Conservation (phyloP, 257 asterid genomes). For the Scutellaria baicalensis region DNA sequence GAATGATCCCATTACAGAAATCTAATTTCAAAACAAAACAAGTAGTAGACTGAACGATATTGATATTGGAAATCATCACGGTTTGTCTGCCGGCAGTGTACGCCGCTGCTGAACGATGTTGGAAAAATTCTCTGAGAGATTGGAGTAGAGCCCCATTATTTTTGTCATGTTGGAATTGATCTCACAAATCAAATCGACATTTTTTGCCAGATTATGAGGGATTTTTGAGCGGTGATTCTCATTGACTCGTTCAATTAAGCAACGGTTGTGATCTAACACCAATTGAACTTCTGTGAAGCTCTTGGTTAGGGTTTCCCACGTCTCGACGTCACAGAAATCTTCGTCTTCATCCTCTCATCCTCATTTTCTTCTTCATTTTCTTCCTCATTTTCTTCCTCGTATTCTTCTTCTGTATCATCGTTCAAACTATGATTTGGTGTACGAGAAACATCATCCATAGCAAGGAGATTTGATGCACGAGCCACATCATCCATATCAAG, state of each 20-base stretch:
- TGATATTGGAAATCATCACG: background rate
- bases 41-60: no score
- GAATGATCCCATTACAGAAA: no score
- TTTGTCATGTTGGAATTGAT: conserved; percentile 54
- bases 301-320: conserved; percentile 50
- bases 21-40: no score
- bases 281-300: conserved; percentile 51
- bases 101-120: conserved; percentile 31
- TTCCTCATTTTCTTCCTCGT: no score
- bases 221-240: conserved; percentile 56
- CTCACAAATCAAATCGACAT: conserved; percentile 52
- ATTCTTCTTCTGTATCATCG: no score
- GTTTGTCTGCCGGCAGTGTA: background rate
- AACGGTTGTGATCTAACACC: conserved; percentile 54
- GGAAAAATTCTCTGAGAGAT: conserved; percentile 48
- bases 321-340: conserved; percentile 30
- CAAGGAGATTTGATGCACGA: no score
- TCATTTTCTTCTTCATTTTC: conserved; percentile 19
- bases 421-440: no score
- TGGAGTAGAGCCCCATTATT: conserved; percentile 43
- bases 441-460: no score
- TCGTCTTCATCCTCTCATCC: conserved; percentile 20
- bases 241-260: conserved; percentile 58
- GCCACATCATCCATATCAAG: no score
- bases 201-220: conserved; percentile 46